Base-by-base conservation (phyloP, 192 early-diverging fungal genomes). In the Martensiomyces pterosporus region DNA sequence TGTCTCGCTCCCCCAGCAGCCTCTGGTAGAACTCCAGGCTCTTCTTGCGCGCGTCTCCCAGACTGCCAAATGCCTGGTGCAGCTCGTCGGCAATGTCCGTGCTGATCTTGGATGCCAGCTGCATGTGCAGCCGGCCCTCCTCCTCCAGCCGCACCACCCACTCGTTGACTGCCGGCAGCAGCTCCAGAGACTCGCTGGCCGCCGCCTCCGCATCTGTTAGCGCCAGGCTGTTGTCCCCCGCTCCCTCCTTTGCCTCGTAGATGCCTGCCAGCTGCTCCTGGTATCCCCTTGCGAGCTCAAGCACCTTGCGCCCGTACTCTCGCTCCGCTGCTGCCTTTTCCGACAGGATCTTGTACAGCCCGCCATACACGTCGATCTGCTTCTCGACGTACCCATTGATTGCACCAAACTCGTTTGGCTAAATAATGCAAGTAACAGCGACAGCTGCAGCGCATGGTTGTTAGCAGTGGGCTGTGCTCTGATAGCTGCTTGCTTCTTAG, bases 361-460 rank as follows among this genome's bases (percentile, higher is more conserved):
- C 55, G 19, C 38, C 36, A 43, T 63, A 63, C 2, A 63, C 47
- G 4, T 54, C 67, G 14, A 70, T 44, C 55, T 70, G 67, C 55
- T 57, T 57, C 47, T 70, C 67, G 13, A 58, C 50, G 40, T 70
- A 57, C 3, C 67, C 67, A 48, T 70, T 70, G 40, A 70, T 42
- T 0, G 67, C 60, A 10, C 67, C 67, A 63, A 70, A 70, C 50
- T 70, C 67, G 48, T 70, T 70, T 39, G 67, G 67, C 60, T 68
- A 67, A 24, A 54, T 14, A 27, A 19, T 2, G 29, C 0, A 18
- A 18, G 10, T 14, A 0, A 4, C 2, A 21, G 12, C 24, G 3
- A 25, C 9, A 24, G 3, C 10, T 22, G 23, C n/a, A 2, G 21
- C 2, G 19, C n/a, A 40, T 26, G 19, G 15, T 49, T 12, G 15